These are phyloP conservation scores for Roridomyces roridus DNA, from an alignment of 768 basidiomycete genomes.

Conservation along the genomic window DNA sequence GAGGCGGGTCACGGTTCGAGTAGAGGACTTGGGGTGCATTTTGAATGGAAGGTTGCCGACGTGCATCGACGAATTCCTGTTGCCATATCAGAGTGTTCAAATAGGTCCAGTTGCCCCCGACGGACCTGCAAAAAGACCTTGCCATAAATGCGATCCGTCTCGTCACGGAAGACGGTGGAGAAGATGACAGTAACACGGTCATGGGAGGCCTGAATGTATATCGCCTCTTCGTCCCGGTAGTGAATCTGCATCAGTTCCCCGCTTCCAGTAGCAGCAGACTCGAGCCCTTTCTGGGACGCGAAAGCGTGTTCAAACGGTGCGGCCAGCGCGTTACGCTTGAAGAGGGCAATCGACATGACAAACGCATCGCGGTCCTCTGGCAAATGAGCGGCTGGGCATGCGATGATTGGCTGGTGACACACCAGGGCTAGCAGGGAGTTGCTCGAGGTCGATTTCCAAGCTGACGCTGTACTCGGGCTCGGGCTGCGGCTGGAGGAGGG, in stretches of 20 bases:
- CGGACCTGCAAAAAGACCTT: slow-evolving; percentile 96
- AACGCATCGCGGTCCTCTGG: slow-evolving; percentile 83
- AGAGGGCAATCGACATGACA: slow-evolving; percentile 78
- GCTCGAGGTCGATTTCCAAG: slow-evolving; percentile 86
- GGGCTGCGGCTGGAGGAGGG: slow-evolving; percentile 65
- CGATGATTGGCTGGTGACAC: too few species aligned
- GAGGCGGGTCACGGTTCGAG: slow-evolving; percentile 91
- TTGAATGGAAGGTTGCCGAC: slow-evolving; percentile 90
- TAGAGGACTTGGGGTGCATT: slow-evolving; percentile 97
- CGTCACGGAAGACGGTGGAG: slow-evolving; percentile 95
- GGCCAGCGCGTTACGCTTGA: slow-evolving; percentile 93
- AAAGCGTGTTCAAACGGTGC: slow-evolving; percentile 95
- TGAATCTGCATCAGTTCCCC: slow-evolving; percentile 92
- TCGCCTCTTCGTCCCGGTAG: slow-evolving; percentile 96
- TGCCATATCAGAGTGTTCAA: slow-evolving; percentile 1
- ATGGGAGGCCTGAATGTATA: slow-evolving; percentile 90
- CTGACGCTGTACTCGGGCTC: slow-evolving; percentile 93
- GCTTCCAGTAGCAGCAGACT: slow-evolving; percentile 65
- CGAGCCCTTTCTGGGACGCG: slow-evolving; percentile 81
- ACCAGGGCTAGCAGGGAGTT: slow-evolving; percentile 85
- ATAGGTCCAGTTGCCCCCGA: neutral
- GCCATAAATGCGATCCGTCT: slow-evolving; percentile 96
- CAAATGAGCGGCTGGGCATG: too few species aligned
- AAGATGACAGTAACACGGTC: slow-evolving; percentile 99
- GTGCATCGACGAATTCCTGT: slow-evolving; percentile 99